Evolutionary conservation across 1,139 yeast species (phyloP).

Genomic region (Protomyces pachydermus): DNA sequence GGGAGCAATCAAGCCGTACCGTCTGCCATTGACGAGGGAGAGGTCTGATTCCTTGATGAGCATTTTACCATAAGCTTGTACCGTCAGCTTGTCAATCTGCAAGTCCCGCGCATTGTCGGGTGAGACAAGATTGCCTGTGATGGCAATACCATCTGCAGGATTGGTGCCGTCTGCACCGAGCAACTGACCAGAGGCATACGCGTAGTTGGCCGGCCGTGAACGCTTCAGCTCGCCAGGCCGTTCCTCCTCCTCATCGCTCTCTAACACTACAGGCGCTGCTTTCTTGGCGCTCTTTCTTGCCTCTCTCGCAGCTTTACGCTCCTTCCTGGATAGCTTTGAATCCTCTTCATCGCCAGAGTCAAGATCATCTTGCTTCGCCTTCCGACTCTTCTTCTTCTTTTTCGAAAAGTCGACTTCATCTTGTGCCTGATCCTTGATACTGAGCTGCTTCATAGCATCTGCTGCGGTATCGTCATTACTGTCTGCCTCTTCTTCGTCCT

Average conservation of each 20-base stretch:
- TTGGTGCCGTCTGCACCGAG: constrained; percentile 26
- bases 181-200: constrained; percentile 30
- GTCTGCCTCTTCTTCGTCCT: constrained; percentile 5
- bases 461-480: background rate
- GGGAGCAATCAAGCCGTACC: constrained; percentile 94
- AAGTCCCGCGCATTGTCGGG: constrained; percentile 30
- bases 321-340: constrained; percentile 7
- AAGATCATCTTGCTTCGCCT: constrained; percentile 6
- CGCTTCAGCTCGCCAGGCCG: constrained; percentile 7
- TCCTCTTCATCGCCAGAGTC: constrained; percentile 13
- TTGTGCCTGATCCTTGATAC: constrained; percentile 2
- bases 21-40: constrained; percentile 94
- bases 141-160: constrained; percentile 30
- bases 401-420: background rate
- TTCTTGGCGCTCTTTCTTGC: constrained; percentile 12
- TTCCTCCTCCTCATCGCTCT: constrained; percentile 6
- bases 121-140: constrained; percentile 30
- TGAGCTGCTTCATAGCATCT: constrained; percentile 3
- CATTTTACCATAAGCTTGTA: constrained; percentile 62
- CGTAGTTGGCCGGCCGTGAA: constrained; percentile 19
- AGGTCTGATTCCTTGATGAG: constrained; percentile 83
- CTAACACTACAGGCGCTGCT: constrained; percentile 5
- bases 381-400: constrained; percentile 9
- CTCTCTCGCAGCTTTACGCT: constrained; percentile 19
- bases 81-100: constrained; percentile 30